These are phyloP conservation scores for Meyerozyma elateridarum DNA, from an alignment of 1,139 yeast genomes.

Conservation along the genomic window DNA sequence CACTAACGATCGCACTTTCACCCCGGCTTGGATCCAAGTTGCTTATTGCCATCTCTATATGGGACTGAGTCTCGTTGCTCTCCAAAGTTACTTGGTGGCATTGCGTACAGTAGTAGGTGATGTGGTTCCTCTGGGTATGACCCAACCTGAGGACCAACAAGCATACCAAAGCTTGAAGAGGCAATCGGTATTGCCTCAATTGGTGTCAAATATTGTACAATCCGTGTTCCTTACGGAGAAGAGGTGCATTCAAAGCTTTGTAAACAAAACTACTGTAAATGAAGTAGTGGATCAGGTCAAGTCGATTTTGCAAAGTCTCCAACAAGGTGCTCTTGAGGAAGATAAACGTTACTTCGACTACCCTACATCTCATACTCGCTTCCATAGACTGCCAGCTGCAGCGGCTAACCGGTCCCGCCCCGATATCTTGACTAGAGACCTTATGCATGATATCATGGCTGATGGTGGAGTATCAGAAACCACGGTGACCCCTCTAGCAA, in stretches of 20 bases:
- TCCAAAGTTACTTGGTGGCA: constrained; percentile 32
- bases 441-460: constrained; percentile 33
- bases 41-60: constrained; percentile 43
- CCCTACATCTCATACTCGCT: constrained; percentile 23
- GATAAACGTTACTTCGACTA: constrained; percentile 30
- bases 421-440: constrained; percentile 36
- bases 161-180: constrained; percentile 22
- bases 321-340: constrained; percentile 21
- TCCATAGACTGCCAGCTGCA: constrained; percentile 26
- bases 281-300: constrained; percentile 25
- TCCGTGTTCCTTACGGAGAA: constrained; percentile 36
- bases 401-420: constrained; percentile 34
- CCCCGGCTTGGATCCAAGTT: constrained; percentile 45
- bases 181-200: constrained; percentile 33
- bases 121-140: constrained; percentile 26
- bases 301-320: constrained; percentile 22
- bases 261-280: constrained; percentile 19
- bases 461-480: constrained; percentile 25
- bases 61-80: constrained; percentile 33
- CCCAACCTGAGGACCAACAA: too few relatives aligned
- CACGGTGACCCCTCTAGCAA: neutral
- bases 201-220: constrained; percentile 33
- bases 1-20: constrained; percentile 27
- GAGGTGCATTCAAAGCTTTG: constrained; percentile 38
- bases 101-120: constrained; percentile 30